These are phyloP conservation scores for Vanrija sp. DNA, from an alignment of 1,284 basidiomycete genomes.

Conservation along the genomic window DNA sequence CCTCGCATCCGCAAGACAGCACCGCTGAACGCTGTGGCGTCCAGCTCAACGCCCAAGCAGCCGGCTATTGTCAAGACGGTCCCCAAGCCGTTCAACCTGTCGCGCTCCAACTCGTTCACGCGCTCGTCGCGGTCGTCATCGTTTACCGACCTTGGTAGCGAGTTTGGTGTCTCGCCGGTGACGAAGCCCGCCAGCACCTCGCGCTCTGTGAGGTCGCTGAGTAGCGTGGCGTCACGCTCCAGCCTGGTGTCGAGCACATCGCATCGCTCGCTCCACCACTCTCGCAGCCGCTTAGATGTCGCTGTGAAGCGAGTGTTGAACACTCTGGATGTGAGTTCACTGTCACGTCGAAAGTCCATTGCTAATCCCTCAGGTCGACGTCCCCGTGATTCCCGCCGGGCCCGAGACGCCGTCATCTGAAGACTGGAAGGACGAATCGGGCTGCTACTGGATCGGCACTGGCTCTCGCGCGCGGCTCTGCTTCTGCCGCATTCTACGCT, in stretches of 20 bases:
- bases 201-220: too few relatives aligned
- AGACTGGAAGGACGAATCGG: constrained; percentile 78
- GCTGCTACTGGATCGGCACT: constrained; percentile 92
- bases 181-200: too few relatives aligned
- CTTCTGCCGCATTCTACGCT: constrained; percentile 86
- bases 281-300: constrained; percentile 82
- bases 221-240: too few relatives aligned
- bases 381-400: constrained; percentile 72
- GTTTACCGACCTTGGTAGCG: too few relatives aligned
- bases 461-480: constrained; percentile 71
- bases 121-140: too few relatives aligned
- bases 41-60: background rate
- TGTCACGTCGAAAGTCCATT: background rate
- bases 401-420: constrained; percentile 9
- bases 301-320: constrained; percentile 89
- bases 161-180: too few relatives aligned
- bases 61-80: constrained; percentile 1
- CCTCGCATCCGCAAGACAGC: background rate
- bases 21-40: background rate
- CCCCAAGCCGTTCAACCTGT: constrained; percentile 11
- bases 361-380: constrained; percentile 52
- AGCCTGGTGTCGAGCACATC: too few relatives aligned
- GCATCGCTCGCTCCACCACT: constrained; percentile 27
- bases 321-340: constrained; percentile 62
- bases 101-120: background rate